Percentiles rank a stretch among this genome's conserved stretches.
Conservation (phyloP, 495 filamentous ascomycete genomes). For the Daldinia vernicosa region DNA sequence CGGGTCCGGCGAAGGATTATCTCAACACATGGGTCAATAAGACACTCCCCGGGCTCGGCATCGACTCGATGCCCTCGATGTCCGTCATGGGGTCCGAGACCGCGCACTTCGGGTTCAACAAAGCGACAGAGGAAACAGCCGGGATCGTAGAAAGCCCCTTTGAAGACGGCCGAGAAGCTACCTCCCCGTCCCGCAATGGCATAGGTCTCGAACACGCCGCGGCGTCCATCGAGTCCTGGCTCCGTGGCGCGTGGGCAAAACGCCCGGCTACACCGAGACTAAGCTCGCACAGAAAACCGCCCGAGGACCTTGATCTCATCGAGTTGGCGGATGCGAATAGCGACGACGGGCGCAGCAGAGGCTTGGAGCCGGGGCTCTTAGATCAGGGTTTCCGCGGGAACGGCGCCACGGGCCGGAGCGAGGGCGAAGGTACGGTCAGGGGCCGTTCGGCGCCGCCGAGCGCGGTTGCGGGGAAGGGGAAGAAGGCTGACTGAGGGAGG, state of each 20-base stretch:
- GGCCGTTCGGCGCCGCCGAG: slow-evolving; percentile 32
- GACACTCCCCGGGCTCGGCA: slow-evolving; percentile 76
- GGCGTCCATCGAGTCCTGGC: slow-evolving; percentile 86
- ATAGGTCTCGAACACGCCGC: slow-evolving; percentile 79
- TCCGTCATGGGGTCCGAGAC: slow-evolving; percentile 60
- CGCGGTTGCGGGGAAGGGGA: slow-evolving; percentile 32
- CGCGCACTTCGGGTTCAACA: slow-evolving; percentile 60
- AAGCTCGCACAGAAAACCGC: slow-evolving; percentile 48
- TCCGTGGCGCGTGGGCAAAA: slow-evolving; percentile 77
- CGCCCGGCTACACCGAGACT: slow-evolving; percentile 60
- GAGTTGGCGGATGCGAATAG: slow-evolving; percentile 75
- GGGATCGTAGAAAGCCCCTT: slow-evolving; percentile 62
- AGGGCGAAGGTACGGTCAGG: slow-evolving; percentile 42
- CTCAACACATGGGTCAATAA: slow-evolving; percentile 81
- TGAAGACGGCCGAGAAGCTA: slow-evolving; percentile 53
- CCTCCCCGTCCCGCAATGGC: slow-evolving; percentile 46
- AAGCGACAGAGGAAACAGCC: slow-evolving; percentile 42
- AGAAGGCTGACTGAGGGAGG: slow-evolving; percentile 47
- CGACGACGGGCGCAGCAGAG: slow-evolving; percentile 56
- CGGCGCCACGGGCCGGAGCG: slow-evolving; percentile 48
- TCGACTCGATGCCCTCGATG: slow-evolving; percentile 64
- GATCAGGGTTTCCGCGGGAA: slow-evolving; percentile 27
- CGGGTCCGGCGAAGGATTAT: slow-evolving; percentile 81
- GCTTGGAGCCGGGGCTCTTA: slow-evolving; percentile 23
- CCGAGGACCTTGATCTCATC: slow-evolving; percentile 74